Evolutionary conservation across 2,329 filamentous ascomycete genomes (phyloP).

Genomic region (Ophiosphaerella narmari): DNA sequence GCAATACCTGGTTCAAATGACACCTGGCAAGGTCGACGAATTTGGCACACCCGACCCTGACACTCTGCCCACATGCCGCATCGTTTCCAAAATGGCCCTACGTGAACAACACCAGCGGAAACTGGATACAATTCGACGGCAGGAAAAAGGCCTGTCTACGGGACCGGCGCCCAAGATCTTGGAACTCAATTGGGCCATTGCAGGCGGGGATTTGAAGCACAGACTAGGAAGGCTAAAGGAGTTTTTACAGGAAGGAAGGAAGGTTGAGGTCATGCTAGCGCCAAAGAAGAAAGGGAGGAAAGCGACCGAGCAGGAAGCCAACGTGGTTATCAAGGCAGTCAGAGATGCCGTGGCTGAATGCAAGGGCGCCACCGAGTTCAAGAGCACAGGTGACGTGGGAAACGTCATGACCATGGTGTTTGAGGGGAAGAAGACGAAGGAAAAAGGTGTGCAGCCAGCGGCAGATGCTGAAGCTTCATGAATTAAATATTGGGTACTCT

Average conservation of each 20-base stretch:
- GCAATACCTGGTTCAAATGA: conserved; percentile 58
- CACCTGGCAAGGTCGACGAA: conserved; percentile 28
- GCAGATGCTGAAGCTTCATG: background rate
- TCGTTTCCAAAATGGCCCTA: conserved; percentile 64
- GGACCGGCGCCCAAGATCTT: conserved; percentile 66
- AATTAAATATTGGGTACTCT: background rate
- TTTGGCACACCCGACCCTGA: conserved; percentile 47
- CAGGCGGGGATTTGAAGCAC: conserved; percentile 73
- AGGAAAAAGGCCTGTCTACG: conserved; percentile 36
- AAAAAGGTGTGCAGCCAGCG: background rate
- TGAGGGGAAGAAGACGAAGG: conserved; percentile 32
- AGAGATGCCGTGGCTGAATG: conserved; percentile 49
- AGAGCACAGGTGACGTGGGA: conserved; percentile 34
- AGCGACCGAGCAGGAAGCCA: conserved; percentile 62
- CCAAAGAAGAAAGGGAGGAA: conserved; percentile 67
- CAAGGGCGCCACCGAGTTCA: conserved; percentile 32
- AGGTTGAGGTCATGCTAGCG: conserved; percentile 74
- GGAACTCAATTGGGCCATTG: conserved; percentile 91
- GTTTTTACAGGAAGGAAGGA: conserved; percentile 75
- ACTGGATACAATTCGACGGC: conserved; percentile 49
- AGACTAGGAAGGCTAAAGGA: conserved; percentile 55
- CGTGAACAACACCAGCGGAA: conserved; percentile 53
- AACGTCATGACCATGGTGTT: conserved; percentile 39
- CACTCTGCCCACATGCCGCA: conserved; percentile 67
- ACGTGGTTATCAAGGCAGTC: conserved; percentile 60